Conservation (phyloP, 2,329 filamentous ascomycete genomes). For the Claviceps arundinis region DNA sequence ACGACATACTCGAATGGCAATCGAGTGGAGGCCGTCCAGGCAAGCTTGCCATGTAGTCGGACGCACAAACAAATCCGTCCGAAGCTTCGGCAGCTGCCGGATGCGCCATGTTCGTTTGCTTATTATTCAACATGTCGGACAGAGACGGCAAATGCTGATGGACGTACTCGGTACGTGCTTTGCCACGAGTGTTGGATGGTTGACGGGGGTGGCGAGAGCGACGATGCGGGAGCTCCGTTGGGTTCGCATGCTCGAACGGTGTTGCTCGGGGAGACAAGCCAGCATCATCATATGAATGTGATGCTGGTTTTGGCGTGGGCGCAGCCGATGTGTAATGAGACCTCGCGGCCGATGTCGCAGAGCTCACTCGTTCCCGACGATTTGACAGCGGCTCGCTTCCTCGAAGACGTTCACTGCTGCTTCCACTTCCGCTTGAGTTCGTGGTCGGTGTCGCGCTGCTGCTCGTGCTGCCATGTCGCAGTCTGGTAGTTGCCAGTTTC, state of each 20-base stretch:
- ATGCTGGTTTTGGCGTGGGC: conserved; percentile 21
- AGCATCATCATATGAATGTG: conserved; percentile 28
- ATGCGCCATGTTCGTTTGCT: conserved; percentile 10
- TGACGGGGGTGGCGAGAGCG: conserved; percentile 14
- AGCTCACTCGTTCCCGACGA: conserved; percentile 34
- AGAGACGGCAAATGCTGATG: conserved; percentile 31
- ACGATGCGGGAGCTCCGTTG: conserved; percentile 14
- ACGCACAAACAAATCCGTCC: conserved; percentile 2
- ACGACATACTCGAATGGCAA: conserved; percentile 16
- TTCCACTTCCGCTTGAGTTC: conserved; percentile 30
- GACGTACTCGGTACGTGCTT: conserved; percentile 10
- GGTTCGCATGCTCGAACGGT: conserved; percentile 22
- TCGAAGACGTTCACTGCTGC: conserved; percentile 32
- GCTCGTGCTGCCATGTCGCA: conserved; percentile 26
- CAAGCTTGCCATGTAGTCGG: background rate
- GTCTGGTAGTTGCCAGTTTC: conserved; percentile 28
- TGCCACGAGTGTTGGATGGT: conserved; percentile 16
- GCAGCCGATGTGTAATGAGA: conserved; percentile 29
- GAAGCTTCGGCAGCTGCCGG: conserved; percentile 4
- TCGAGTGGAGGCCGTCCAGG: conserved; percentile 13
- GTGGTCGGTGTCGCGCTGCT: conserved; percentile 26
- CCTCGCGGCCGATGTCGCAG: conserved; percentile 31
- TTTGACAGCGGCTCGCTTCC: conserved; percentile 35
- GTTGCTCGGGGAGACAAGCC: conserved; percentile 28
- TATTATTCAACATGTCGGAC: conserved; percentile 33